Conservation (phyloP, 2,329 filamentous ascomycete genomes). For the Aureobasidium uvarum region DNA sequence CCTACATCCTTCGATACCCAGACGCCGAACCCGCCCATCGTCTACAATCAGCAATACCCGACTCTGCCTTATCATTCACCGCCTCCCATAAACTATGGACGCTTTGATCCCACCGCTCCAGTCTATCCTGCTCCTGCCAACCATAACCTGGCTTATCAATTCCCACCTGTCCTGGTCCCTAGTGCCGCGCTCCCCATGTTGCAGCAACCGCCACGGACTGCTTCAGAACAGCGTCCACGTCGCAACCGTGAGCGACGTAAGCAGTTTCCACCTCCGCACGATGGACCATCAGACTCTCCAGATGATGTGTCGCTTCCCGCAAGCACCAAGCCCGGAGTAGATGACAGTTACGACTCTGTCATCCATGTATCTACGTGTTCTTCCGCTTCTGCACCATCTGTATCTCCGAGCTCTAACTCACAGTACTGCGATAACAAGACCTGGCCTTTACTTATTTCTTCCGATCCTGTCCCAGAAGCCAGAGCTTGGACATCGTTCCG, state of each 20-base stretch:
- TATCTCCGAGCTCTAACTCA: no score
- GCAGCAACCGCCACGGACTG: background rate
- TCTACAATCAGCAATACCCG: background rate
- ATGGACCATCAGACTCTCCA: background rate
- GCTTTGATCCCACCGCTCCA: background rate
- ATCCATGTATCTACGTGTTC: background rate
- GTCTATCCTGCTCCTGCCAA: background rate
- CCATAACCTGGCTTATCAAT: background rate
- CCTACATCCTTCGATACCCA: background rate
- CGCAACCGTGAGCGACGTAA: background rate
- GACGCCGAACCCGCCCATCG: background rate
- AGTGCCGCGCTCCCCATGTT: no score
- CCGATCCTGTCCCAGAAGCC: background rate
- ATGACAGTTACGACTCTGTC: background rate
- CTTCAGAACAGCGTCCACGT: background rate
- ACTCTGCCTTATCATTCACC: background rate
- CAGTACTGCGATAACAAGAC: background rate
- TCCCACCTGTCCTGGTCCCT: background rate
- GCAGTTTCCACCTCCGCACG: constrained; percentile 1
- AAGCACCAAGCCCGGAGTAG: background rate
- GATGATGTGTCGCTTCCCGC: background rate
- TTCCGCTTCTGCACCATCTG: background rate
- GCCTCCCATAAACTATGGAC: background rate
- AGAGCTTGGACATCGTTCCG: constrained; percentile 1
- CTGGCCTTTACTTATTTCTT: background rate